phyloP scores from a whole-genome alignment of 345 rosid species.

The Hirschfeldia incana region DNA sequence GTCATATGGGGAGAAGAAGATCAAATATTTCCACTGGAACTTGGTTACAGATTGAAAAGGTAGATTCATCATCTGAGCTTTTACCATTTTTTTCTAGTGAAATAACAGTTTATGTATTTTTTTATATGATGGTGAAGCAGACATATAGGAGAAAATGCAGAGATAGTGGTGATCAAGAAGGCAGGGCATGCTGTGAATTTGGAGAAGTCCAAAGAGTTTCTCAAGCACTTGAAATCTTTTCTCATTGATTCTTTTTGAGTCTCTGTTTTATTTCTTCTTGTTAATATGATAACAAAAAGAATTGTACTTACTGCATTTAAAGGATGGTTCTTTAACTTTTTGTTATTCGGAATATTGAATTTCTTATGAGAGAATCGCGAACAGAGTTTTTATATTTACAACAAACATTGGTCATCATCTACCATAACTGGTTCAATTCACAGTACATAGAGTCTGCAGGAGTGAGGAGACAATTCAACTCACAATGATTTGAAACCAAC shows the following conservation, averaged over 20 bases:
- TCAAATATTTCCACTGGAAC: slow-evolving; percentile 59
- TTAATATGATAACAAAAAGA: too few relatives aligned
- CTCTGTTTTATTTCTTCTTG: too few relatives aligned
- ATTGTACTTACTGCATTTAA: neutral
- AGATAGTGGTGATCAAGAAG: slow-evolving; percentile 61
- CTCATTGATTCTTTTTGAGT: slow-evolving; percentile 18
- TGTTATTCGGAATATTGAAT: too few relatives aligned
- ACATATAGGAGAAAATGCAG: slow-evolving; percentile 52
- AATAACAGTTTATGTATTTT: neutral
- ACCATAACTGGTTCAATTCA: neutral
- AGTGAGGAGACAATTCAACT: neutral
- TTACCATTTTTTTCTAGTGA: neutral
- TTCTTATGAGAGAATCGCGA: too few relatives aligned
- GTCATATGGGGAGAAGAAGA: slow-evolving; percentile 65
- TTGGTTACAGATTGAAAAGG: slow-evolving; percentile 58
- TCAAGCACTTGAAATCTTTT: slow-evolving; percentile 47
- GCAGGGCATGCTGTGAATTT: slow-evolving; percentile 65
- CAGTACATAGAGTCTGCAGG: neutral
- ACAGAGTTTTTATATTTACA: neutral
- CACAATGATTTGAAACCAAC: neutral
- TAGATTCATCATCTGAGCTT: neutral
- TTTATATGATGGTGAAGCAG: slow-evolving; percentile 18
- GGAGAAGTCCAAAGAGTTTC: slow-evolving; percentile 53
- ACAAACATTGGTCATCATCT: neutral
- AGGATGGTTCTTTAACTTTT: neutral